Percentiles rank a stretch among this genome's conserved stretches.
Evolutionary conservation across 495 filamentous ascomycete genomes (phyloP).

Genomic region (Penicillium cataractarum): DNA sequence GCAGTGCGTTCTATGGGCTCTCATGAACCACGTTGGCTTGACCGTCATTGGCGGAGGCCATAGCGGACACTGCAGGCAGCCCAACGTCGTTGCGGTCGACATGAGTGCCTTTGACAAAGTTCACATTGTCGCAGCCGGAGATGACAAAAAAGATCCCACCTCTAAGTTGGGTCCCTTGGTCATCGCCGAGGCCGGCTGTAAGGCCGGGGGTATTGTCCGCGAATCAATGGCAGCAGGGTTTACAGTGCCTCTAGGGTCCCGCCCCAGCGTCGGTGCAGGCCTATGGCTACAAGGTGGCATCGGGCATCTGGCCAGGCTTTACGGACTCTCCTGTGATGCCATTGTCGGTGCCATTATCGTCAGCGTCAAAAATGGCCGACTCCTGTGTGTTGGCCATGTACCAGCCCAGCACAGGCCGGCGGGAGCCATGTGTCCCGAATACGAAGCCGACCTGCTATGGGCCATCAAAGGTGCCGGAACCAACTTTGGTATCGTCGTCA

Average conservation of each 20-base stretch:
- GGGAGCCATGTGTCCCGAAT: conserved; percentile 49
- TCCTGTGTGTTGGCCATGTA: conserved; percentile 53
- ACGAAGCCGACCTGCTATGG: conserved; percentile 62
- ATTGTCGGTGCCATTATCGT: conserved; percentile 63
- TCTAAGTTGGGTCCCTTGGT: conserved; percentile 40
- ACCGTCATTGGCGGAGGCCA: conserved; percentile 63
- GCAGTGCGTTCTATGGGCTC: conserved; percentile 61
- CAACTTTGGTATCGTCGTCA: conserved; percentile 66
- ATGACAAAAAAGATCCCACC: conserved; percentile 20
- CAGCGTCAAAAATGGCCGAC: conserved; percentile 53
- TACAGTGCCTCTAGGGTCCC: conserved; percentile 61
- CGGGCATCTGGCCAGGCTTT: conserved; percentile 58
- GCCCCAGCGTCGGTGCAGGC: conserved; percentile 65
- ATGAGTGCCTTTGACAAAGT: conserved; percentile 61
- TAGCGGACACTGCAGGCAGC: conserved; percentile 60
- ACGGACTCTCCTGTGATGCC: conserved; percentile 64
- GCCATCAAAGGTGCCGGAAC: conserved; percentile 64
- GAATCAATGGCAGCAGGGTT: conserved; percentile 53
- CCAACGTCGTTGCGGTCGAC: conserved; percentile 58
- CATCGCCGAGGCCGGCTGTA: conserved; percentile 58
- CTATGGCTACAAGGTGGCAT: conserved; percentile 69
- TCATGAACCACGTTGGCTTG: conserved; percentile 51
- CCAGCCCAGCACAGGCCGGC: conserved; percentile 51
- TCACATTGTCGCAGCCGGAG: conserved; percentile 42
- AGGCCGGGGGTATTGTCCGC: conserved; percentile 58